phyloP scores from a whole-genome alignment of 2,329 filamentous ascomycete species.

The Ciborinia camelliae region DNA sequence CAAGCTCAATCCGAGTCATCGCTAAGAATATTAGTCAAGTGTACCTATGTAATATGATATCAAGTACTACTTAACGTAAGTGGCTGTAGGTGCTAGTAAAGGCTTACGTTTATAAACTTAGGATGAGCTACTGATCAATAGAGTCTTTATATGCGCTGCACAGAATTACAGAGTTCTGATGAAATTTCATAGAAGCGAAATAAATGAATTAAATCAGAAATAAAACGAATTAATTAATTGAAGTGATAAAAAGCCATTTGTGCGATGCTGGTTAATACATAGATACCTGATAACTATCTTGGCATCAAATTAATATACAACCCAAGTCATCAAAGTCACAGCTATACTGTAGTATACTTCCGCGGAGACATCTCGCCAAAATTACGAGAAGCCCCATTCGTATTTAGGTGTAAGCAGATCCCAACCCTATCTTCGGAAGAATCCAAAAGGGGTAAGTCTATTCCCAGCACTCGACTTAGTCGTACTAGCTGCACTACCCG shows the following conservation, averaged over 20 bases:
- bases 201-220: neutral
- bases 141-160: no score
- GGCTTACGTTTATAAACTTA: neutral
- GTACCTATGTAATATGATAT: no score
- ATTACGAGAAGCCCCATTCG: neutral
- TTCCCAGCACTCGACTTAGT: constrained; percentile 10
- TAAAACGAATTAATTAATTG: neutral
- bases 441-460: neutral
- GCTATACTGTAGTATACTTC: neutral
- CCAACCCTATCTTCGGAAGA: neutral
- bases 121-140: neutral
- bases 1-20: no score
- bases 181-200: neutral
- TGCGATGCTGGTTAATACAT: neutral
- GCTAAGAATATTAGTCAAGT: no score
- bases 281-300: neutral
- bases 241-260: neutral
- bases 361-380: neutral
- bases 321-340: neutral
- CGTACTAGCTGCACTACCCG: neutral
- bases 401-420: no score
- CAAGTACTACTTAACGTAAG: no score
- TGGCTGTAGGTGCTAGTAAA: neutral
- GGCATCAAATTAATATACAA: neutral
- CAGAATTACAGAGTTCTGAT: no score